A percentile compares a stretch with the other conserved stretches of the same genome.
Evolutionary conservation across 371 early-diverging fungal genomes (phyloP).

Genomic region (Rhizomucor miehei): DNA sequence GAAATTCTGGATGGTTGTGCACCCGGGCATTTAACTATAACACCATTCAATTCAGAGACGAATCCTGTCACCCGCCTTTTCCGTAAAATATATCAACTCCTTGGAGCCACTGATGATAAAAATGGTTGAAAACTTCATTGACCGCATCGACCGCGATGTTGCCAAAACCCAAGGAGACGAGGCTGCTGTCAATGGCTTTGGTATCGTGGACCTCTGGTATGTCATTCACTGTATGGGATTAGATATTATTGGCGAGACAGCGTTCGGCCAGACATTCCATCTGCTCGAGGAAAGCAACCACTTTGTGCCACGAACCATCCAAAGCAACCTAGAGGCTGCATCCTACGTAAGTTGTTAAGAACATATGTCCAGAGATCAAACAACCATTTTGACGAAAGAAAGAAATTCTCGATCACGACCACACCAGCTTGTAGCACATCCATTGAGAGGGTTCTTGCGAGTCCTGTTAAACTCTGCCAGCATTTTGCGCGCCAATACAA

Average conservation of each 20-base stretch:
- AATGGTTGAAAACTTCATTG: slow-evolving; percentile 11
- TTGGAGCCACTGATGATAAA: slow-evolving; percentile 30
- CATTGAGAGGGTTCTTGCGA: neutral
- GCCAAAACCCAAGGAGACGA: slow-evolving; percentile 2
- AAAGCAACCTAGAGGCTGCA: neutral
- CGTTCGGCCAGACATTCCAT: slow-evolving; percentile 43
- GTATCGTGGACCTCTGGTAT: slow-evolving; percentile 26
- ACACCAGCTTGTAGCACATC: neutral
- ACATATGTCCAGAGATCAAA: too few relatives aligned
- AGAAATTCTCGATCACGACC: too few relatives aligned
- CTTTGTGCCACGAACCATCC: slow-evolving; percentile 21
- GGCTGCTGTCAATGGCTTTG: slow-evolving; percentile 4
- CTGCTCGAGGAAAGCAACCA: slow-evolving; percentile 37
- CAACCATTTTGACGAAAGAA: too few relatives aligned
- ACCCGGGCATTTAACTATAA: too few relatives aligned
- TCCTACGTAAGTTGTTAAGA: slow-evolving; percentile 9
- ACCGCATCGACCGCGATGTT: slow-evolving; percentile 13
- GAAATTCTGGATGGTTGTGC: too few relatives aligned
- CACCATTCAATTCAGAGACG: slow-evolving; percentile 19
- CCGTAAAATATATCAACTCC: slow-evolving; percentile 31
- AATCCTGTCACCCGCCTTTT: slow-evolving; percentile 39
- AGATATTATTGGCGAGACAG: slow-evolving; percentile 50
- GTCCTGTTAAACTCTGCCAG: neutral
- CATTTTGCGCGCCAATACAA: neutral
- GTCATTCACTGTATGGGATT: slow-evolving; percentile 27